phyloP scores from a whole-genome alignment of 371 early-diverging fungal species.

The Rhizopus sp. region DNA sequence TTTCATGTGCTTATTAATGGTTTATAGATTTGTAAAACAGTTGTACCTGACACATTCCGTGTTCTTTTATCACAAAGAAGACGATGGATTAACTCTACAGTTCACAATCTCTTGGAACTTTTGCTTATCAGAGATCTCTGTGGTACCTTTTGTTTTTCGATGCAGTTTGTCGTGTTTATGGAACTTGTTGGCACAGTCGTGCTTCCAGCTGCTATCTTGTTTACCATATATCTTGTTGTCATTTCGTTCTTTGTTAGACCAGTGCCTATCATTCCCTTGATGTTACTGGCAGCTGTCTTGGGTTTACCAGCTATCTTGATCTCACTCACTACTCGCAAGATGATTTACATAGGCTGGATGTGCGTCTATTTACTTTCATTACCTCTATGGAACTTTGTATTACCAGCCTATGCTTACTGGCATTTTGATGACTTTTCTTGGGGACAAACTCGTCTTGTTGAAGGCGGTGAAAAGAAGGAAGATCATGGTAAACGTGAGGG shows the following conservation, averaged over 20 bases:
- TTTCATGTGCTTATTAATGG: background rate
- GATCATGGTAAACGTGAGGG: constrained; percentile 56
- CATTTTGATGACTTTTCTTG: constrained; percentile 97
- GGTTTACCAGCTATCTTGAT: constrained; percentile 89
- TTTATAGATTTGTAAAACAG: constrained; percentile 80
- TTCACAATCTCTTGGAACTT: constrained; percentile 91
- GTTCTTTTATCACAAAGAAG: constrained; percentile 93
- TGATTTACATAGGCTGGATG: constrained; percentile 91
- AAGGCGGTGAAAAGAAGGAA: constrained; percentile 73
- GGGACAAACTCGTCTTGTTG: constrained; percentile 90
- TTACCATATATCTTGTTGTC: constrained; percentile 78
- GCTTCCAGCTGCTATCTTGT: constrained; percentile 89
- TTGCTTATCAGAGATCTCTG: constrained; percentile 90
- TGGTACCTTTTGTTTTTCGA: constrained; percentile 94
- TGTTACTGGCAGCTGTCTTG: constrained; percentile 71
- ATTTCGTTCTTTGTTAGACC: constrained; percentile 61
- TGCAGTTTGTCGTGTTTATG: constrained; percentile 95
- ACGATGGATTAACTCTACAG: constrained; percentile 97
- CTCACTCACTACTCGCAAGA: constrained; percentile 78
- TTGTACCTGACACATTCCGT: constrained; percentile 89
- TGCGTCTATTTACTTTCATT: constrained; percentile 84
- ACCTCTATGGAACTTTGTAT: constrained; percentile 92
- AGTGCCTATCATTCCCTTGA: constrained; percentile 64
- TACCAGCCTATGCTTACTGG: constrained; percentile 96
- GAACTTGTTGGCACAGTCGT: constrained; percentile 94